A percentile compares a stretch with the other conserved stretches of the same genome.
Conservation (phyloP, 2,329 filamentous ascomycete genomes). For the Huntiella moniliformis region DNA sequence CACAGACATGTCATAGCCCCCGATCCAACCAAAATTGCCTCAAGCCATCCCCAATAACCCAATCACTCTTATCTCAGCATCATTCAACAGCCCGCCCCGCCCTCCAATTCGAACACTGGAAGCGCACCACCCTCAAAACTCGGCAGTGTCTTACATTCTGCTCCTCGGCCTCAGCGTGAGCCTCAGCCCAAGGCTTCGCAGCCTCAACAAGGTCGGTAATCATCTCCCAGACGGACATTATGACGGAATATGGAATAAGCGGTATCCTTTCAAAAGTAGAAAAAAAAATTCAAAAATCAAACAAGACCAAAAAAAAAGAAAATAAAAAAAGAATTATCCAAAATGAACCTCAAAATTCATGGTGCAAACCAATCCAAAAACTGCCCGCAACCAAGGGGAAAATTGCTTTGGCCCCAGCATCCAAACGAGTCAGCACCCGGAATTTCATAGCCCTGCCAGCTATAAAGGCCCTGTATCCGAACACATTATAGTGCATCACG, state of each 20-base stretch:
- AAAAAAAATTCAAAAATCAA: slow-evolving; percentile 6
- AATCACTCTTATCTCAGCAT: too few relatives aligned
- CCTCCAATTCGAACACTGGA: neutral
- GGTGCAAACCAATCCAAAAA: too few relatives aligned
- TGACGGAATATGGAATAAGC: slow-evolving; percentile 16
- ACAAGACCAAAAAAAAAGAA: slow-evolving; percentile 1
- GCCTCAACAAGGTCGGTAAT: slow-evolving; percentile 46
- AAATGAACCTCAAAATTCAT: neutral
- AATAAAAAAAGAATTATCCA: neutral
- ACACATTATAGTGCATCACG: neutral
- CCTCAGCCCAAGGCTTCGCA: slow-evolving; percentile 44
- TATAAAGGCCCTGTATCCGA: neutral
- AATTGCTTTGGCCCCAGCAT: too few relatives aligned
- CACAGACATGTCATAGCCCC: too few relatives aligned
- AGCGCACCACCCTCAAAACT: neutral
- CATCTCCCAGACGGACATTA: slow-evolving; percentile 50
- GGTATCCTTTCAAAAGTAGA: neutral
- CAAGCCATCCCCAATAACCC: too few relatives aligned
- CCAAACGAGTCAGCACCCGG: too few relatives aligned
- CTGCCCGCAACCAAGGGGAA: too few relatives aligned
- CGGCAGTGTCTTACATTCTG: slow-evolving; percentile 26
- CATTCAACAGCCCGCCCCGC: too few relatives aligned
- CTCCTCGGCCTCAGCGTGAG: slow-evolving; percentile 49
- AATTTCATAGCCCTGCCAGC: too few relatives aligned
- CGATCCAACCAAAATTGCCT: too few relatives aligned